Percentiles rank a stretch among this genome's conserved stretches.
Conservation (phyloP, 73 alveolate genomes). For the Diophrys sp. region DNA sequence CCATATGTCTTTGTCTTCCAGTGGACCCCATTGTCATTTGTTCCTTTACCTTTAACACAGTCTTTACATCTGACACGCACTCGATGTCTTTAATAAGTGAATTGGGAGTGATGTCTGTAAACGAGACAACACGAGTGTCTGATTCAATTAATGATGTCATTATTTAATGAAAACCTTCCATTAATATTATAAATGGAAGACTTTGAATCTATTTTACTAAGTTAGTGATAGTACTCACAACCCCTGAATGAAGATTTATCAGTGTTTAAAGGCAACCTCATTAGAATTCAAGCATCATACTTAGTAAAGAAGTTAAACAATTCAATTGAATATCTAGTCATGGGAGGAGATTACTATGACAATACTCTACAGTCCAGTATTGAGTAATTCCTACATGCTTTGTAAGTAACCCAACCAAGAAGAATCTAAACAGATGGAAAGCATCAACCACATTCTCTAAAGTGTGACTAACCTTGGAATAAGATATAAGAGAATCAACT, state of each 20-base stretch:
- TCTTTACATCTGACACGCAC: no score
- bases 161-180: no score
- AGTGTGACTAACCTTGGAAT: not conserved
- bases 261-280: not conserved
- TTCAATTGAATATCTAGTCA: not conserved
- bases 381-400: not conserved
- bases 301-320: not conserved
- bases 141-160: no score
- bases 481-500: no score
- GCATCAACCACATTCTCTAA: not conserved
- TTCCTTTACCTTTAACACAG: no score
- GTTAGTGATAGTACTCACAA: not conserved
- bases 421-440: not conserved
- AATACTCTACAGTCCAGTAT: not conserved
- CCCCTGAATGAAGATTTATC: not conserved
- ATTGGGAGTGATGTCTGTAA: no score
- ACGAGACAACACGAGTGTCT: no score
- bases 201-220: not conserved
- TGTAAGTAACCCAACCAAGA: not conserved
- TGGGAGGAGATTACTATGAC: not conserved
- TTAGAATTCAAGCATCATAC: not conserved
- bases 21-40: no score
- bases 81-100: no score
- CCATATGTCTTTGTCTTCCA: not conserved
- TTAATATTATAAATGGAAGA: not conserved